phyloP scores from a whole-genome alignment of 495 filamentous ascomycete species.

The Bathelium albidoporum region DNA sequence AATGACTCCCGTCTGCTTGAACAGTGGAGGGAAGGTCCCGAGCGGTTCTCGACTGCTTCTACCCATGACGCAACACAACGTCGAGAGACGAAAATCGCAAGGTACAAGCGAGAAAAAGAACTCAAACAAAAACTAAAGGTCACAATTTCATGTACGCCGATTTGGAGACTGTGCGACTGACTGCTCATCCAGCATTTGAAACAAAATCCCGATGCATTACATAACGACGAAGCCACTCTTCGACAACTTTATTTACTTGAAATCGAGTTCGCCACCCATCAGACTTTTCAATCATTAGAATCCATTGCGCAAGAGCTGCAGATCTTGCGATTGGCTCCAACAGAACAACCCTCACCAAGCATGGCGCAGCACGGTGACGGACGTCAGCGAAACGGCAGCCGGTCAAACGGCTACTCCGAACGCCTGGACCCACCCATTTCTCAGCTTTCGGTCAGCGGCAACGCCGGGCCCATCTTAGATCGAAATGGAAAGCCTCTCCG shows the following conservation, averaged over 20 bases:
- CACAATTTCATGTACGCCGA: constrained; percentile 4
- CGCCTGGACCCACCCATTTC: constrained; percentile 58
- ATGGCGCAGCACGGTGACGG: constrained; percentile 14
- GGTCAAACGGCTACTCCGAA: constrained; percentile 55
- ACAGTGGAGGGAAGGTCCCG: constrained; percentile 54
- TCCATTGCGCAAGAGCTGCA: constrained; percentile 71
- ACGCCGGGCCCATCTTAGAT: constrained; percentile 67
- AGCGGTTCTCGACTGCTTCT: constrained; percentile 57
- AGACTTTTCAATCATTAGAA: constrained; percentile 77
- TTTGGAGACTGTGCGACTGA: background rate
- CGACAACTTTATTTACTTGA: constrained; percentile 70
- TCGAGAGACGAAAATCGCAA: constrained; percentile 71
- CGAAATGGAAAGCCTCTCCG: constrained; percentile 75
- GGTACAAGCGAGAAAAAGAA: constrained; percentile 78
- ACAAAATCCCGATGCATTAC: constrained; percentile 47
- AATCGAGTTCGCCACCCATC: constrained; percentile 60
- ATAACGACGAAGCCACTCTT: constrained; percentile 67
- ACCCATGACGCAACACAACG: constrained; percentile 60
- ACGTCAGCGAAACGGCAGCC: constrained; percentile 23
- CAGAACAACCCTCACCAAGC: constrained; percentile 27
- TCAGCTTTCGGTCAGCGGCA: constrained; percentile 41
- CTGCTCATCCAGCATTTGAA: constrained; percentile 42
- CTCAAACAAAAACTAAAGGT: constrained; percentile 76
- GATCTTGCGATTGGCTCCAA: constrained; percentile 64
- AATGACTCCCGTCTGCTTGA: constrained; percentile 62